phyloP scores from a whole-genome alignment of 1,139 yeast genomes.

The Debaryomyces subglobosus region DNA sequence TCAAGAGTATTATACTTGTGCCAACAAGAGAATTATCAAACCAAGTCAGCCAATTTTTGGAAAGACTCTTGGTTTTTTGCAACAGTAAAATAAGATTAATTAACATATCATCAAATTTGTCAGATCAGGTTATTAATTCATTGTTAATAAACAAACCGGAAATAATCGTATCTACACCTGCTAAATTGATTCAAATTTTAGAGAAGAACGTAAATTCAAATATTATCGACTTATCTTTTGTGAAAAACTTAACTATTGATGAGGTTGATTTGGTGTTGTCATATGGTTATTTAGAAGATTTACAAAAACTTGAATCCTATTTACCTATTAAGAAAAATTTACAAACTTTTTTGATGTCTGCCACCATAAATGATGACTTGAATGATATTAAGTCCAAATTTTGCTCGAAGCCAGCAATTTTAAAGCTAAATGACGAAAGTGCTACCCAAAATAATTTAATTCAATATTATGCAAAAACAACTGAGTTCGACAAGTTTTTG shows the following conservation, averaged over 20 bases:
- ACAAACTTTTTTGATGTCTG: constrained; percentile 95
- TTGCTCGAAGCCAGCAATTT: constrained; percentile 84
- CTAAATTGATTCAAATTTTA: constrained; percentile 65
- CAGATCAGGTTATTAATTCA: constrained; percentile 74
- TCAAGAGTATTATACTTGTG: constrained; percentile 67
- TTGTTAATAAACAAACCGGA: constrained; percentile 76
- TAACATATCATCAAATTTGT: constrained; percentile 72
- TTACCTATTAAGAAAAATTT: constrained; percentile 74
- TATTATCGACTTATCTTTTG: constrained; percentile 51
- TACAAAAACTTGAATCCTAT: constrained; percentile 61
- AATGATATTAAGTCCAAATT: constrained; percentile 72
- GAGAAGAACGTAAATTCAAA: constrained; percentile 48
- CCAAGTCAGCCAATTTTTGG: constrained; percentile 76
- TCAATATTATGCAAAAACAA: constrained; percentile 85
- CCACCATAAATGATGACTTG: constrained; percentile 88
- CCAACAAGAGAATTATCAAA: constrained; percentile 86
- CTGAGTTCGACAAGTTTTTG: constrained; percentile 90
- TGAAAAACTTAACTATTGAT: constrained; percentile 82
- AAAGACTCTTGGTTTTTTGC: constrained; percentile 70
- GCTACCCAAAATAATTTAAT: constrained; percentile 60
- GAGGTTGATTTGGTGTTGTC: constrained; percentile 92
- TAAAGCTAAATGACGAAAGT: constrained; percentile 74
- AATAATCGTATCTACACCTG: constrained; percentile 85
- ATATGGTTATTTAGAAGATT: constrained; percentile 89
- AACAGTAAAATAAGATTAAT: constrained; percentile 66